These are phyloP conservation scores for Aspergillus hortae DNA, from an alignment of 2,329 filamentous ascomycete genomes.

Conservation along the genomic window DNA sequence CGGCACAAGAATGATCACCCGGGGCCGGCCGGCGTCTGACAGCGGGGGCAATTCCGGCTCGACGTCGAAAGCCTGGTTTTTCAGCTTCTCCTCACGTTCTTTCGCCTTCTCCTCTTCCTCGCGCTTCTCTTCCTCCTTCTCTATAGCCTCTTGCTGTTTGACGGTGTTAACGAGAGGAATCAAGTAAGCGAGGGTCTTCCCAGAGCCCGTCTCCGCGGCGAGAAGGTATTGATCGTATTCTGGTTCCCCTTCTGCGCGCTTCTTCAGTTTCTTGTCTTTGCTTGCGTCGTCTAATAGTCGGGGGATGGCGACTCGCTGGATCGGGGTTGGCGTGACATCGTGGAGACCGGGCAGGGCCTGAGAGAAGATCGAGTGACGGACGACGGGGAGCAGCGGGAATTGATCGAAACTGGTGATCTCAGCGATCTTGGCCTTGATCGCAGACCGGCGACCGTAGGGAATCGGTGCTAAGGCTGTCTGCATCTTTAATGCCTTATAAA, in stretches of 20 bases:
- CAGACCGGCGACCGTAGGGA: constrained; percentile 66
- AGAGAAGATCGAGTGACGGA: constrained; percentile 67
- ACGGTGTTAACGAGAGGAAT: constrained; percentile 80
- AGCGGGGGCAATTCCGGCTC: constrained; percentile 59
- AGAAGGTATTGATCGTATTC: constrained; percentile 69
- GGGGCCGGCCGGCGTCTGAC: constrained; percentile 70
- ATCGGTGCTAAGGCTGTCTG: constrained; percentile 73
- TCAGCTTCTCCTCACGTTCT: constrained; percentile 48
- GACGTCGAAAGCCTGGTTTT: constrained; percentile 60
- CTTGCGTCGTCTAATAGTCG: constrained; percentile 60
- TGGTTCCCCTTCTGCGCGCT: constrained; percentile 36
- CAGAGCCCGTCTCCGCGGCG: constrained; percentile 93
- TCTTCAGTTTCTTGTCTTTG: constrained; percentile 35
- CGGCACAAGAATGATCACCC: constrained; percentile 81
- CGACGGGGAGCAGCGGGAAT: constrained; percentile 68
- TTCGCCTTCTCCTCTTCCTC: constrained; percentile 54
- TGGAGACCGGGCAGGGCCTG: constrained; percentile 73
- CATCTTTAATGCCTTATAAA: constrained; percentile 89
- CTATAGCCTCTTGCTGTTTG: constrained; percentile 68
- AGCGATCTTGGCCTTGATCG: constrained; percentile 59
- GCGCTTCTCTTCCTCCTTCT: constrained; percentile 58
- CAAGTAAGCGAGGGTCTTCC: constrained; percentile 92
- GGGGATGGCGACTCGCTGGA: constrained; percentile 86
- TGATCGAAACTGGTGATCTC: constrained; percentile 75
- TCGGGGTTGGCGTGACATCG: constrained; percentile 77